Conservation (phyloP, 2,329 filamentous ascomycete species). For the Colletotrichum cereale region DNA sequence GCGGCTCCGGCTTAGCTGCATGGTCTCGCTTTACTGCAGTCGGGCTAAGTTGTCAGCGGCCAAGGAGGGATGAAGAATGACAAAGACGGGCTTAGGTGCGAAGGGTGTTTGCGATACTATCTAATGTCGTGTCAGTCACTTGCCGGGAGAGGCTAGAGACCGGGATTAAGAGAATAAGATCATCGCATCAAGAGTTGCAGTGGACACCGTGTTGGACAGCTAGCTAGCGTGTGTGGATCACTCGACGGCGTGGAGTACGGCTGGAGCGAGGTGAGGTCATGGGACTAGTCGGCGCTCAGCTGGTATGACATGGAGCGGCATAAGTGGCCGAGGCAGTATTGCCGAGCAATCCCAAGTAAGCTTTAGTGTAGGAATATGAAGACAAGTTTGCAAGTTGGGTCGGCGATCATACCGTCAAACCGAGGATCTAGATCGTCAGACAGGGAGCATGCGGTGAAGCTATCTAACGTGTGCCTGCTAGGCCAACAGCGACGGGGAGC, state of each 20-base stretch:
- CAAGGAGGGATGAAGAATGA: no score
- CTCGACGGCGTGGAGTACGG: neutral
- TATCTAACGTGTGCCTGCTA: neutral
- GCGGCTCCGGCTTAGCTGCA: slow-evolving; percentile 23
- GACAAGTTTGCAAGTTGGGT: slow-evolving; percentile 1
- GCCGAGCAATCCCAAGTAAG: slow-evolving; percentile 21
- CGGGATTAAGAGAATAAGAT: neutral
- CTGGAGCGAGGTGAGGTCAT: slow-evolving; percentile 12
- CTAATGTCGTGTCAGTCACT: neutral
- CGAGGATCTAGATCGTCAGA: neutral
- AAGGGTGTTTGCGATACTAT: neutral
- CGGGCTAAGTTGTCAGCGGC: neutral
- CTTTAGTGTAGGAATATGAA: neutral
- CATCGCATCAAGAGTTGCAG: no score
- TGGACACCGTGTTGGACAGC: neutral
- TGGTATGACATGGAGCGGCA: neutral
- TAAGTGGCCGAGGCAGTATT: slow-evolving; percentile 15
- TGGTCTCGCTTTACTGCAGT: slow-evolving; percentile 12
- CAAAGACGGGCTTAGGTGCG: no score
- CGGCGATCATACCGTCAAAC: neutral
- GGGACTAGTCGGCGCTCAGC: neutral
- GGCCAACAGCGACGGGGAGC: neutral
- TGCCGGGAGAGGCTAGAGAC: neutral
- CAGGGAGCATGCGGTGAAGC: neutral
- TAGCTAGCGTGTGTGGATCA: neutral